Percentiles rank a stretch among this genome's conserved stretches.
Conservation (phyloP, 108 stramenopile genomes). For the Conticribra weissflogii region DNA sequence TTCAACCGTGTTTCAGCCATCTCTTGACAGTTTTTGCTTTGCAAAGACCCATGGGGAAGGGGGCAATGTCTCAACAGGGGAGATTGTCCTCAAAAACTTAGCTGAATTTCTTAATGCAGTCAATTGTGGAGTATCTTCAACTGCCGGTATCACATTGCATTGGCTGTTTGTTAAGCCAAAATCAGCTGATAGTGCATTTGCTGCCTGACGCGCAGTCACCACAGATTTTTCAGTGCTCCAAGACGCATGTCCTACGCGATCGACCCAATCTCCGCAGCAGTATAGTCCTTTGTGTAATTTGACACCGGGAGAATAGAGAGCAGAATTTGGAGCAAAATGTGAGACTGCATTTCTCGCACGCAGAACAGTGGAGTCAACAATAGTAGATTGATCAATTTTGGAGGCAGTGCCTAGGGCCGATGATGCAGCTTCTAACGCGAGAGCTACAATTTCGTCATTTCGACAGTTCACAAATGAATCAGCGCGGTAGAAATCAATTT, state of each 20-base stretch:
- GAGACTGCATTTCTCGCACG: constrained; percentile 79
- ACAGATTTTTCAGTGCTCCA: constrained; percentile 87
- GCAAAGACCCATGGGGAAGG: constrained; percentile 53
- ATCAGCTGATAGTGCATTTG: constrained; percentile 55
- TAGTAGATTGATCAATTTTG: constrained; percentile 29
- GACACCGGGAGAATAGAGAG: constrained; percentile 59
- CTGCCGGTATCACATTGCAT: constrained; percentile 63
- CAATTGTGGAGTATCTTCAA: constrained; percentile 69
- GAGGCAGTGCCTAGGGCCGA: constrained; percentile 58
- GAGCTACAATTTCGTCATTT: constrained; percentile 49
- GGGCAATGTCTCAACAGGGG: constrained; percentile 33
- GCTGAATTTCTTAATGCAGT: constrained; percentile 56
- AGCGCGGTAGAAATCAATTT: constrained; percentile 86
- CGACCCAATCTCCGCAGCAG: constrained; percentile 82
- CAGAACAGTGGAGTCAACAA: constrained; percentile 64
- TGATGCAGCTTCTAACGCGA: constrained; percentile 63
- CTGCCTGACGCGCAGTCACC: constrained; percentile 83
- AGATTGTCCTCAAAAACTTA: constrained; percentile 29
- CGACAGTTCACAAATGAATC: constrained; percentile 61
- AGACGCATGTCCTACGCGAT: constrained; percentile 72
- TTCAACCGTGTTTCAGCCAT: too few relatives aligned
- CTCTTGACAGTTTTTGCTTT: constrained; percentile 33
- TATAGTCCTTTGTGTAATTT: constrained; percentile 60
- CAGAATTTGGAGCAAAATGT: constrained; percentile 74
- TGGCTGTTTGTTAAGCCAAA: constrained; percentile 45